Base-by-base conservation (phyloP, 2,329 filamentous ascomycete species). In the Paraphoma sp. region DNA sequence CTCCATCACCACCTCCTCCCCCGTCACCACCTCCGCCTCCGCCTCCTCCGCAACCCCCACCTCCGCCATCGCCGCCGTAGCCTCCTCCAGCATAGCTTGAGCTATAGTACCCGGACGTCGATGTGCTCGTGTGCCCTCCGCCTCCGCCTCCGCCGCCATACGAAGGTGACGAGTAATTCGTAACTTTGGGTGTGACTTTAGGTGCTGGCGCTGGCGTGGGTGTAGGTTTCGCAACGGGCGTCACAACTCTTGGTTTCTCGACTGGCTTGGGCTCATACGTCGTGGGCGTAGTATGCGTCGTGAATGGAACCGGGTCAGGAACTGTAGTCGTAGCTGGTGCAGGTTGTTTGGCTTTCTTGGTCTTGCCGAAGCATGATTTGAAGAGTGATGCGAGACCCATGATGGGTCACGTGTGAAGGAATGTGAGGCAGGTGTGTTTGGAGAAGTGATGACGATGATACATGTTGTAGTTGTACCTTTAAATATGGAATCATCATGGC, bases 291-390 rank as follows among this genome's bases (percentile, higher is more conserved):
- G 23, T 23, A 23, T 23, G 23, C 23, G 23, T 23, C 23, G 23
- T 23, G 3, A 23, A 23, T 5, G 23, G 23, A 23, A 23, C 23
- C 23, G 23, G 23, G 23, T 23, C 23, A 23, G 23, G 23, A 23
- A 23, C 23, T 5, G 23, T 23, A 2, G 23, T 23, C 23, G 23
- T 23, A 23, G 23, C 5, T 5, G 23, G 23, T 36, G 33, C 33
- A 36, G 33, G 33, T 36, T 2, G 3, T 14, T 36, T 36, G 2
- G 33, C 2, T 36, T 36, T 36, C 8, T 40, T 40, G 17, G 40
- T 52, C 16, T 46, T 46, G 23, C 51, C 51, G 36, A 53, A 53
- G 44, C 51, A 53, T 8, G 44, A 48, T 18, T 48, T 53, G 44
- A 53, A 48, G 31, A 48, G 2, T 3, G 51, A 18, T 17, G 45